Evolutionary conservation across 306 rosid genomes (phyloP), one percentile per base, ranked within the genome.

Genomic region (Ziziphus jujuba): DNA sequence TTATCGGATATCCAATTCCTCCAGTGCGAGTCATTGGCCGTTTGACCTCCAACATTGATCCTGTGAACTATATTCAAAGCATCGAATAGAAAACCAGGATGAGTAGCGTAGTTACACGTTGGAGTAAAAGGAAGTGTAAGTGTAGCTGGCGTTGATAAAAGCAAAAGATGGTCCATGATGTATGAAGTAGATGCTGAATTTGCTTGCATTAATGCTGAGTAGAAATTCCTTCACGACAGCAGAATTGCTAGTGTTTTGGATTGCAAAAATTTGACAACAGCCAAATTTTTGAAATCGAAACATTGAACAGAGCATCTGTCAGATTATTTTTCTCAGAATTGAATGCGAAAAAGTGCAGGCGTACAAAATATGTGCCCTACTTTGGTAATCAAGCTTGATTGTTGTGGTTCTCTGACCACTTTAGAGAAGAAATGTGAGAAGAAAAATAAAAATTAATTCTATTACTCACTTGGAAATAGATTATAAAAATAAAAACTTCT

Each of bases 321-420:
- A 82, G 75, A 22, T 65, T 60, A 50, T 17, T 9, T 2, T 1
- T 4, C 8, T 70, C 9, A 0, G 81, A 69, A 35, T 70, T 9
- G 71, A 83, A 83, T 6, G 86, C 64, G 2, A 51, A 75, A 79
- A 87, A 87, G 56, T 87, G 88, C 21, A 85, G 80, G 50, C 88
- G 88, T 25, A 85, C 59, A 40, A 80, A 4, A 70, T 78, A 77
- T 54, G 74, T 66, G n/a, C 69, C 75, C 13, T 0, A 12, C 4
- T 66, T 3, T 0, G 5, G 5, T 28, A 72, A 0, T 0, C 7
- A 72, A 80, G 79, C 35, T 72, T 0, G 1, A 73, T 82, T 13
- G n/a, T n/a, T n/a, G n/a, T n/a, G n/a, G n/a, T n/a, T n/a, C n/a
- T n/a, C n/a, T n/a, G n/a, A n/a, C n/a, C n/a, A n/a, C n/a, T n/a